phyloP scores from a whole-genome alignment of 208 protist genomes.

The Acanthamoeba pearcei region DNA sequence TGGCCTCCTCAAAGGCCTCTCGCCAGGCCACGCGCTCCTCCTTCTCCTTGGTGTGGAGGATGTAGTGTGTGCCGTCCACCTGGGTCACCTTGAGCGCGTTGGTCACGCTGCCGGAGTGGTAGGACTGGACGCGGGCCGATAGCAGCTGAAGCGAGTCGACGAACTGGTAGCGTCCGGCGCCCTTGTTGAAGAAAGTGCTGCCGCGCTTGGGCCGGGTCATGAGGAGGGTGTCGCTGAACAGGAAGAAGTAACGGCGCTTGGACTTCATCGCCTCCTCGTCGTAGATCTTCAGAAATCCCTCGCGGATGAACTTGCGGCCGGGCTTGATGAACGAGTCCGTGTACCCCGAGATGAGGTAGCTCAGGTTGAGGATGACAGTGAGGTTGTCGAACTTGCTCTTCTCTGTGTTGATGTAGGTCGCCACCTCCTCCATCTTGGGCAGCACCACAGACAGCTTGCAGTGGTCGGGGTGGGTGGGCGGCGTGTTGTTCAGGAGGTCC shows the following conservation, averaged over 20 bases:
- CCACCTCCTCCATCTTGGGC: conserved; percentile 28
- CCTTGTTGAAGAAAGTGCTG: conserved; percentile 59
- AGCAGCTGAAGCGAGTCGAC: background rate
- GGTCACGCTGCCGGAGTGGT: background rate
- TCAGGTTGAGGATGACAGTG: conserved; percentile 46
- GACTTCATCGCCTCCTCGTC: conserved; percentile 14
- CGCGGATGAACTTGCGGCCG: conserved; percentile 48
- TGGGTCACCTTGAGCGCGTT: background rate
- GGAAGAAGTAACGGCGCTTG: conserved; percentile 5
- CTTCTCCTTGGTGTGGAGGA: background rate
- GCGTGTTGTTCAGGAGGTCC: conserved; percentile 74
- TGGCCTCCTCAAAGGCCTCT: background rate
- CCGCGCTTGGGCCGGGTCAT: conserved; percentile 31
- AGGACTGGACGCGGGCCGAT: background rate
- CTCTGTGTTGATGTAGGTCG: conserved; percentile 73
- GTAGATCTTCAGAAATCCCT: conserved; percentile 5
- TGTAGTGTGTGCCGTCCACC: background rate
- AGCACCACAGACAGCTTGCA: background rate
- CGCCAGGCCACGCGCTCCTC: conserved; percentile 14
- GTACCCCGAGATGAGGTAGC: conserved; percentile 43
- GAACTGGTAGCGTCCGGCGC: conserved; percentile 38
- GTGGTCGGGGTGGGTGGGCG: conserved; percentile 33
- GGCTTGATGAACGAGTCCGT: conserved; percentile 49
- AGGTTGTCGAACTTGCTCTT: conserved; percentile 74
- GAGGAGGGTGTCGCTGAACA: conserved; percentile 58